Evolutionary conservation across 2,329 filamentous ascomycete species (phyloP).

Genomic region (Alternaria viburni): DNA sequence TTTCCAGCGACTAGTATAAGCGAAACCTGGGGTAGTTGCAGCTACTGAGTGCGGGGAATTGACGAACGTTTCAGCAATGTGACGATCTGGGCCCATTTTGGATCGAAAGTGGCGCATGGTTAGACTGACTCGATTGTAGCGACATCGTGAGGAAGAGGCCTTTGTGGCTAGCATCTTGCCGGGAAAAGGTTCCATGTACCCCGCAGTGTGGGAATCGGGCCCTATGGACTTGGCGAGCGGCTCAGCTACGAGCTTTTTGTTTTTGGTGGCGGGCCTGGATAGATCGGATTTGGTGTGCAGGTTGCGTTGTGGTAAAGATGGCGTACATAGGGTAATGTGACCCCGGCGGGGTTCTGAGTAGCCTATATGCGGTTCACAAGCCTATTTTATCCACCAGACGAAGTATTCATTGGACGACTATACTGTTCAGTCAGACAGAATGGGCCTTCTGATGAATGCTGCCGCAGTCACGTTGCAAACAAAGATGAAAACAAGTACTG

Average conservation of each 20-base stretch:
- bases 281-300: neutral
- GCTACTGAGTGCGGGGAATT: slow-evolving; percentile 35
- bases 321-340: neutral
- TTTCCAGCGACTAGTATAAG: slow-evolving; percentile 10
- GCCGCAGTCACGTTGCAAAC: neutral
- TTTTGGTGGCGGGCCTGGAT: neutral
- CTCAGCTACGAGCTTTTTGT: neutral
- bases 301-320: neutral
- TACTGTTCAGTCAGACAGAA: neutral
- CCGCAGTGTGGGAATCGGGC: slow-evolving; percentile 14
- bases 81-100: slow-evolving; percentile 9
- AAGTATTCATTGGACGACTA: neutral
- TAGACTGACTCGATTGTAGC: slow-evolving; percentile 25
- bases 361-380: neutral
- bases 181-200: slow-evolving; percentile 17
- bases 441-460: neutral
- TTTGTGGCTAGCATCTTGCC: slow-evolving; percentile 13
- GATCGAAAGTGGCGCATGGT: slow-evolving; percentile 3
- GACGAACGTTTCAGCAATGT: slow-evolving; percentile 1
- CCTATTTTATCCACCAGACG: neutral
- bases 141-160: neutral
- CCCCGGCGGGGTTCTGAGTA: neutral
- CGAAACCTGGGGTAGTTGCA: slow-evolving; percentile 28
- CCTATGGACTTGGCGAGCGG: neutral
- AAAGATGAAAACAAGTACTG: neutral